Percentiles rank a stretch among this genome's conserved stretches.
Evolutionary conservation across 1,139 yeast genomes (phyloP).

Genomic region (Protomyces inundatus): DNA sequence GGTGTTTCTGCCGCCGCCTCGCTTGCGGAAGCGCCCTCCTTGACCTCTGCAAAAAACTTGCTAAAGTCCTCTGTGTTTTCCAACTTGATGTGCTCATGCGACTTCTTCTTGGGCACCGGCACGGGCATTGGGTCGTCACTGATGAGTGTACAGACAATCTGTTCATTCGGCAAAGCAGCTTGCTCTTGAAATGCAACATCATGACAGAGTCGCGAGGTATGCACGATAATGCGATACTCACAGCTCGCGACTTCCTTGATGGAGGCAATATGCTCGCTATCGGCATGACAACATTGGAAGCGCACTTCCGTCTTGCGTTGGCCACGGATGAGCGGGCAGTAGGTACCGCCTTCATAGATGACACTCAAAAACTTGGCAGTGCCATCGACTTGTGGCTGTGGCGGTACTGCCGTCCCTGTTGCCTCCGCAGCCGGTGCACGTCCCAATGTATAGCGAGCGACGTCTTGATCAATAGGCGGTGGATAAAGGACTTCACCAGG

Average conservation of each 20-base stretch:
- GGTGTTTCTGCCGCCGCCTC: no score
- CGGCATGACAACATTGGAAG: constrained; percentile 57
- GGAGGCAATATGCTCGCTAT: constrained; percentile 41
- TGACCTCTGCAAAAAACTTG: no score
- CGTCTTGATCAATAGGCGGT: constrained; percentile 30
- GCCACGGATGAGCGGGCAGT: constrained; percentile 65
- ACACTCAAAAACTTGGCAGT: constrained; percentile 50
- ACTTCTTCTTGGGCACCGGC: no score
- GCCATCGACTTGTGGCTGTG: constrained; percentile 34
- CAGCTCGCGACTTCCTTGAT: constrained; percentile 68
- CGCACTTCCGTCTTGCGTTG: constrained; percentile 61
- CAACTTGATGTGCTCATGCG: no score
- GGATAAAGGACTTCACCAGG: constrained; percentile 34
- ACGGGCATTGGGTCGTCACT: constrained; percentile 11
- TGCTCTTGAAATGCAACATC: constrained; percentile 48
- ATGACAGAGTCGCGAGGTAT: constrained; percentile 56
- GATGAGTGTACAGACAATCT: constrained; percentile 46
- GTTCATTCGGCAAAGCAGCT: constrained; percentile 42
- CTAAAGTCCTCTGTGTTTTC: no score
- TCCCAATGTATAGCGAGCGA: constrained; percentile 30
- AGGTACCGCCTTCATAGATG: constrained; percentile 53
- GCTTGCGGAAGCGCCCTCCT: no score
- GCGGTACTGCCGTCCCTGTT: constrained; percentile 23
- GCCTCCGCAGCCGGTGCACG: constrained; percentile 10
- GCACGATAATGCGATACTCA: constrained; percentile 58